Percentiles rank a stretch among this genome's conserved stretches.
Conservation (phyloP, 257 asterid species). For the Verbascum thapsus region DNA sequence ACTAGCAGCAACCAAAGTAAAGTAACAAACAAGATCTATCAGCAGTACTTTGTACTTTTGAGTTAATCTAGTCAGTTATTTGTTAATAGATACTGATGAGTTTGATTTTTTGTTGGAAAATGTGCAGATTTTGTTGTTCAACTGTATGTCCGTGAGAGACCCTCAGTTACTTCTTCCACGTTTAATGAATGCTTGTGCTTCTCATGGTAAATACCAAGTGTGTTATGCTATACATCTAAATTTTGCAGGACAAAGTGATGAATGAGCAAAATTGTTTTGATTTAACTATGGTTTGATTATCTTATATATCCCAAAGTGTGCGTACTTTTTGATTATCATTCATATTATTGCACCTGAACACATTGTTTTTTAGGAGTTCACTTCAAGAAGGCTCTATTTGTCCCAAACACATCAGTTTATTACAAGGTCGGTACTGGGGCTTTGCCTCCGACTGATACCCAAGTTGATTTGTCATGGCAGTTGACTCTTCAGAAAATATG, state of each 20-base stretch:
- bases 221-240: constrained; percentile 17
- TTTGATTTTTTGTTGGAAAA: constrained; percentile 22
- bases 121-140: constrained; percentile 93
- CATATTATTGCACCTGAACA: not conserved
- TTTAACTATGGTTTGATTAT: not conserved
- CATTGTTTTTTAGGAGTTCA: constrained; percentile 60
- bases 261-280: constrained; percentile 20
- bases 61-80: constrained; percentile 5
- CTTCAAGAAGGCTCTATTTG: constrained; percentile 88
- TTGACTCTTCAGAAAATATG: constrained; percentile 79
- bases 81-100: constrained; percentile 26
- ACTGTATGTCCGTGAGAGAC: constrained; percentile 96
- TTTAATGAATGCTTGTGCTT: constrained; percentile 67
- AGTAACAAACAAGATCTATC: not conserved
- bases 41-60: not conserved
- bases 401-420: constrained; percentile 86
- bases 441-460: constrained; percentile 54
- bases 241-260: constrained; percentile 15
- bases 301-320: constrained; percentile 21
- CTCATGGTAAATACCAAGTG: constrained; percentile 65
- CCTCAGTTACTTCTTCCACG: constrained; percentile 93
- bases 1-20: not conserved
- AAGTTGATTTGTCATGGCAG: constrained; percentile 93
- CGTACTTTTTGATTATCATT: constrained; percentile 19
- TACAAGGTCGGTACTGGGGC: constrained; percentile 74